Conservation (phyloP, 352 stramenopile species). For the Lagenidium sp. region DNA sequence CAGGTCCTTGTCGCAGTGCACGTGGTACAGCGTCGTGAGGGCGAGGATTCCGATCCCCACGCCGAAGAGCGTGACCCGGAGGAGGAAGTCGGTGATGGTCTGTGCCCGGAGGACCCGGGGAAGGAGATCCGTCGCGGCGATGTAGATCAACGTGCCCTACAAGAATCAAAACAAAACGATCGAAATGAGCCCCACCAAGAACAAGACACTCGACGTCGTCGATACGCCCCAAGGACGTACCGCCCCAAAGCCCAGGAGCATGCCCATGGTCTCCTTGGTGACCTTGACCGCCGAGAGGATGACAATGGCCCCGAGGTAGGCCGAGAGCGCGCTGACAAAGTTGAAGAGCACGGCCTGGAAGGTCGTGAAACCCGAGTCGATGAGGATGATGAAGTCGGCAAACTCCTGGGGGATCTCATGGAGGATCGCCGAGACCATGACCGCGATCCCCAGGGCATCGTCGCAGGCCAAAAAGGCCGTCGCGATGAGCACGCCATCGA, state of each 20-base stretch:
- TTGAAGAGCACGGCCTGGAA: slow-evolving; percentile 70
- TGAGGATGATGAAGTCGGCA: slow-evolving; percentile 81
- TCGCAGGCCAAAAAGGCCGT: slow-evolving; percentile 44
- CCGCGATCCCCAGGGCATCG: slow-evolving; percentile 31
- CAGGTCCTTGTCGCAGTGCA: slow-evolving; percentile 75
- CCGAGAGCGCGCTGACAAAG: slow-evolving; percentile 68
- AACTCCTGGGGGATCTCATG: slow-evolving; percentile 86
- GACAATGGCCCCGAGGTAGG: slow-evolving; percentile 62
- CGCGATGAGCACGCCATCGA: slow-evolving; percentile 70
- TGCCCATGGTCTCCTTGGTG: slow-evolving; percentile 48
- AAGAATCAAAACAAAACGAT: slow-evolving; percentile 2
- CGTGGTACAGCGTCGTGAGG: slow-evolving; percentile 79
- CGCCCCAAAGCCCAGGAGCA: slow-evolving; percentile 63
- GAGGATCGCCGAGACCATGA: slow-evolving; percentile 62
- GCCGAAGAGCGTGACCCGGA: slow-evolving; percentile 36
- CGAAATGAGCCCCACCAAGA: neutral
- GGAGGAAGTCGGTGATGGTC: slow-evolving; percentile 27
- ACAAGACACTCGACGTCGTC: neutral
- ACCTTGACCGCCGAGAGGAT: slow-evolving; percentile 46
- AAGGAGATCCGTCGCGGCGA: slow-evolving; percentile 59
- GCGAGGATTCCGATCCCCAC: slow-evolving; percentile 65
- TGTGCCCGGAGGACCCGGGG: slow-evolving; percentile 37
- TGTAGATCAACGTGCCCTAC: slow-evolving; percentile 50
- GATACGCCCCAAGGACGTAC: too few relatives aligned
- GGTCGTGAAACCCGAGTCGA: slow-evolving; percentile 51